Percentiles rank a stretch among this genome's conserved stretches.
phyloP scores from a whole-genome alignment of 2,329 filamentous ascomycete species.

The Elsinoe australis region DNA sequence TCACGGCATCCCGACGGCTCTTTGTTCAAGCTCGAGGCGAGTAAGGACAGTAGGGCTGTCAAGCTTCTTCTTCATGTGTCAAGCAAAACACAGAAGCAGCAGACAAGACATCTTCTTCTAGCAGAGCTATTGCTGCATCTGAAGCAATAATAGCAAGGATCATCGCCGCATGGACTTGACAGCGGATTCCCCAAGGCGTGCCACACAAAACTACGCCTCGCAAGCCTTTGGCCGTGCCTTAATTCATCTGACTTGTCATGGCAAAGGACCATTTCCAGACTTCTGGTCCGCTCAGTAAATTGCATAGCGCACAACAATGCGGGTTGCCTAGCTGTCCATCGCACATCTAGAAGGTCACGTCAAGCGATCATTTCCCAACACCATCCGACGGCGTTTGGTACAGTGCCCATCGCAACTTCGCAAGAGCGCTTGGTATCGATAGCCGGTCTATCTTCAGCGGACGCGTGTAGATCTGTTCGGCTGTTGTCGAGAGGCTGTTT shows the following conservation, averaged over 20 bases:
- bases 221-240: constrained; percentile 3
- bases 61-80: no score
- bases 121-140: not conserved
- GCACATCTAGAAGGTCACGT: not conserved
- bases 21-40: no score
- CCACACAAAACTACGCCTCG: not conserved
- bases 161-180: not conserved
- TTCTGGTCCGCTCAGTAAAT: constrained; percentile 1
- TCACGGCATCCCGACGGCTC: no score
- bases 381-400: not conserved
- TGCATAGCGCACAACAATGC: not conserved
- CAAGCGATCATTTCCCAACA: not conserved
- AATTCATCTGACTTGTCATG: not conserved
- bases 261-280: not conserved
- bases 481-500: not conserved
- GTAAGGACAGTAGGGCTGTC: no score
- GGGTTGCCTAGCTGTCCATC: not conserved
- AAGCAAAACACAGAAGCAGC: not conserved
- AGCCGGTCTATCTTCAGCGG: not conserved
- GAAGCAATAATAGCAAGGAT: constrained; percentile 10
- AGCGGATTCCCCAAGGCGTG: not conserved
- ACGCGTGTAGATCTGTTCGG: no score
- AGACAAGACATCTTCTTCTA: not conserved
- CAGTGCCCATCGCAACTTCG: constrained; percentile 4
- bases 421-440: constrained; percentile 6